Evolutionary conservation across 306 rosid species (phyloP).

Genomic region (Cotoneaster glaucophyllus): DNA sequence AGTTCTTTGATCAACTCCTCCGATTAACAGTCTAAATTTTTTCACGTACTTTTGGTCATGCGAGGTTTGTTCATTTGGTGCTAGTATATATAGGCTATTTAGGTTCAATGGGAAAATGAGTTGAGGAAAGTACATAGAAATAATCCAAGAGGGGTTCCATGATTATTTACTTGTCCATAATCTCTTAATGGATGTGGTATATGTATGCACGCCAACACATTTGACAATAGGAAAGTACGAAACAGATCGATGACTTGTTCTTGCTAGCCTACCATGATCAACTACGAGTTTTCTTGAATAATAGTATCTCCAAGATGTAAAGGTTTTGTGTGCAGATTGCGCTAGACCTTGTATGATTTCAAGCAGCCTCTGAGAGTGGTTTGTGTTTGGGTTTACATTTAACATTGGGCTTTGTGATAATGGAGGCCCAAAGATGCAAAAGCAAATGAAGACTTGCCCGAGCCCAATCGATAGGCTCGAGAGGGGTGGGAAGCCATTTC

Average conservation of each 20-base stretch:
- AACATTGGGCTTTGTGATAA: no score
- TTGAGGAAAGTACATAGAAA: background rate
- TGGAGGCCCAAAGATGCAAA: no score
- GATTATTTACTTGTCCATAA: no score
- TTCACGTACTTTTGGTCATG: background rate
- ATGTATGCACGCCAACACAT: background rate
- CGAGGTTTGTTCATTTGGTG: background rate
- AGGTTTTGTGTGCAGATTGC: no score
- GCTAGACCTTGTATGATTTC: no score
- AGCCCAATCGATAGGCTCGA: no score
- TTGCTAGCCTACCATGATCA: background rate
- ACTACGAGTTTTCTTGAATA: background rate
- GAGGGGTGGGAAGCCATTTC: no score
- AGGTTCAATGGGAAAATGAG: background rate
- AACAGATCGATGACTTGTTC: background rate
- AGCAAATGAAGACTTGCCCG: no score
- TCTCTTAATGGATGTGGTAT: constrained; percentile 5
- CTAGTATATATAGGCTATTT: background rate
- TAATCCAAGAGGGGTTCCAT: background rate
- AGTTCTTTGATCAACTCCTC: background rate
- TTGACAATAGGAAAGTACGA: background rate
- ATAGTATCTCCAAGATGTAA: no score
- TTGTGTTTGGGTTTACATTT: no score
- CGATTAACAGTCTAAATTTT: background rate
- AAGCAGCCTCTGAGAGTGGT: no score